Evolutionary conservation across 768 basidiomycete species (phyloP).

Genomic region (Trametes cingulata): DNA sequence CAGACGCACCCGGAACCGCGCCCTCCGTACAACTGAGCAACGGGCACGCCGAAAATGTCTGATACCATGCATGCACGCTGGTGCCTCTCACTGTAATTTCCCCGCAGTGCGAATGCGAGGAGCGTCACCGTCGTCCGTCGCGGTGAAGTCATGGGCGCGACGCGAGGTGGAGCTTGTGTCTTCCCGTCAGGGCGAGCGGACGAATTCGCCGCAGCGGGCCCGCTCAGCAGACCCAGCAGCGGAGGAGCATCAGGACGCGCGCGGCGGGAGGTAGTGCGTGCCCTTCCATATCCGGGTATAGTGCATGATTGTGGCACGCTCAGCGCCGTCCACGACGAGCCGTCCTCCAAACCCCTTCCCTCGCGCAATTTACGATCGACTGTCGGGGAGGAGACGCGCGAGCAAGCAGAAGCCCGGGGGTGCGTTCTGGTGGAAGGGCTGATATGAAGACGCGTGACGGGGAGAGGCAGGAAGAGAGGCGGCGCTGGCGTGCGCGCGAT

Average conservation of each 20-base stretch:
- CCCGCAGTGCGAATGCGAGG: neutral
- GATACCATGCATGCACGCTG: neutral
- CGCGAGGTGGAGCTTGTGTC: neutral
- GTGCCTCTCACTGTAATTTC: neutral
- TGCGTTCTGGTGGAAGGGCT: neutral
- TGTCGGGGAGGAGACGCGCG: neutral
- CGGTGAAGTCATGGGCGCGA: neutral
- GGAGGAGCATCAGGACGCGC: too few relatives aligned
- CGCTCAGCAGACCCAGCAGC: too few relatives aligned
- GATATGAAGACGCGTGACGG: neutral
- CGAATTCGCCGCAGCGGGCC: too few relatives aligned
- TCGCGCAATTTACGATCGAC: neutral
- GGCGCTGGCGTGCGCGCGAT: neutral
- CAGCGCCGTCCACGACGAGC: slow-evolving; percentile 7
- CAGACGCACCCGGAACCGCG: neutral
- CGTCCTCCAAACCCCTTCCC: neutral
- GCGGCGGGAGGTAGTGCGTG: neutral
- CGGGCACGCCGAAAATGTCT: neutral
- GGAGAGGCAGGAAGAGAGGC: neutral
- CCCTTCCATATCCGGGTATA: neutral
- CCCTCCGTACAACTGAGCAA: neutral
- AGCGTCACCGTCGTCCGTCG: neutral
- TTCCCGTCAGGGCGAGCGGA: neutral
- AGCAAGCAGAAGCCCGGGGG: neutral
- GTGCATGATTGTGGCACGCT: slow-evolving; percentile 14